Base-by-base conservation (phyloP, 1,284 basidiomycete genomes). In the Hemileia vastatrix region DNA sequence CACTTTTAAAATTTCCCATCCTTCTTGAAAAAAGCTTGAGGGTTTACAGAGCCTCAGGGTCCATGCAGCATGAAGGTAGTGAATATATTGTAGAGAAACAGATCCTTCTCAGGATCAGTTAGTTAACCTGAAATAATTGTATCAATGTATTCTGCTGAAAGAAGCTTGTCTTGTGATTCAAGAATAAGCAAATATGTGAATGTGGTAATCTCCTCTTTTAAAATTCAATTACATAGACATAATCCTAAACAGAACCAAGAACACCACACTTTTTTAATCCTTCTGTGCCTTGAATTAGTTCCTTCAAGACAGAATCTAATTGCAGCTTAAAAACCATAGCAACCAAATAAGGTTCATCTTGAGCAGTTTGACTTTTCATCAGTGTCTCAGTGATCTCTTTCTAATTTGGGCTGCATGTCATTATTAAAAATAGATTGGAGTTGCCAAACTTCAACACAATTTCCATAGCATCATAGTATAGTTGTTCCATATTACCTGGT, bases 361-460 rank as follows among this genome's bases (percentile, higher is more conserved):
- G n/a, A n/a, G n/a, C n/a, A n/a, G n/a, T n/a, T n/a, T n/a, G n/a
- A n/a, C n/a, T n/a, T n/a, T n/a, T n/a, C n/a, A n/a, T n/a, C n/a
- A n/a, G n/a, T n/a, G n/a, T n/a, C n/a, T n/a, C n/a, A n/a, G n/a
- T n/a, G n/a, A 79, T 78, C 67, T 78, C 77, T 4, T 70, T 72
- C 78, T 78, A 79, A 0, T 75, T 67, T 0, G 76, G 68, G 64
- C 78, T 79, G 69, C 76, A 77, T 0, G 75, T 78, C 70, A 77
- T 71, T 0, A 76, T 79, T 56, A 77, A 65, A 65, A 79, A 79
- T 54, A 77, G 76, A 4, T 73, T 77, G 0, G 77, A 77, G 8
- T 57, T 62, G 1, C 77, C 77, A 36, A 54, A 65, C 0, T 63
- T 54, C 2, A 68, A 65, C 0, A 76, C 77, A 64, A 79, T 70